A percentile compares a stretch with the other conserved stretches of the same genome.
Evolutionary conservation across 805 yeast genomes (phyloP).

Genomic region (Ogataea zsoltii): DNA sequence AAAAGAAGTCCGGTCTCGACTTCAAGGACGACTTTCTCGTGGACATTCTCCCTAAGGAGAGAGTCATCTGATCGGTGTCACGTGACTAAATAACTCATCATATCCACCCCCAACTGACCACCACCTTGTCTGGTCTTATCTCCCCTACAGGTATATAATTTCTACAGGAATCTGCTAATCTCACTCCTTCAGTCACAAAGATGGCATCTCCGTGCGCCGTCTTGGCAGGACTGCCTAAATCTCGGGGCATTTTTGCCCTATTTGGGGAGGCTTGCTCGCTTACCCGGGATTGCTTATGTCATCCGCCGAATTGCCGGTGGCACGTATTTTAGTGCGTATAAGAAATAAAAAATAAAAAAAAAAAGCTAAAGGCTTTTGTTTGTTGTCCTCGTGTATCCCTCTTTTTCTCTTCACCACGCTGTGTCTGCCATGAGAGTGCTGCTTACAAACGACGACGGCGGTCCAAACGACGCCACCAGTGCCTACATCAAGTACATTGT

Average conservation of each 20-base stretch:
- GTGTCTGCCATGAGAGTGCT: conserved; percentile 28
- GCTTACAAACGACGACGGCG: conserved; percentile 95
- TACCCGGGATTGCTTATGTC: no score
- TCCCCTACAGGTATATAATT: no score
- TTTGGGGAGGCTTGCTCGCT: no score
- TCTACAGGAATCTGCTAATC: no score
- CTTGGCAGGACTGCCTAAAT: no score
- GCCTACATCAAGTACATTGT: conserved; percentile 85
- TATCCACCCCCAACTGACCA: not conserved
- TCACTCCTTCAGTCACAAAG: no score
- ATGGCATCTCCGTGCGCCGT: no score
- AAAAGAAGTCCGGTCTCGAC: conserved; percentile 42
- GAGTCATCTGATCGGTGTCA: conserved; percentile 44
- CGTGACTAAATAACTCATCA: no score
- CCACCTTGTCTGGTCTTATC: not conserved
- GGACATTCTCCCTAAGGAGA: conserved; percentile 63
- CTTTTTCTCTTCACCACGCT: conserved; percentile 7
- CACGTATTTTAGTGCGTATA: no score
- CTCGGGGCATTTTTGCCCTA: no score
- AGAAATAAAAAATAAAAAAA: no score
- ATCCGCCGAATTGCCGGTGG: no score
- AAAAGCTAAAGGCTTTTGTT: not conserved
- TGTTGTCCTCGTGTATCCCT: not conserved
- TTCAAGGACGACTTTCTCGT: conserved; percentile 50
- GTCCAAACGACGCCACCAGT: conserved; percentile 73